phyloP scores from a whole-genome alignment of 257 asterid species.

The Fraxinus excelsior region DNA sequence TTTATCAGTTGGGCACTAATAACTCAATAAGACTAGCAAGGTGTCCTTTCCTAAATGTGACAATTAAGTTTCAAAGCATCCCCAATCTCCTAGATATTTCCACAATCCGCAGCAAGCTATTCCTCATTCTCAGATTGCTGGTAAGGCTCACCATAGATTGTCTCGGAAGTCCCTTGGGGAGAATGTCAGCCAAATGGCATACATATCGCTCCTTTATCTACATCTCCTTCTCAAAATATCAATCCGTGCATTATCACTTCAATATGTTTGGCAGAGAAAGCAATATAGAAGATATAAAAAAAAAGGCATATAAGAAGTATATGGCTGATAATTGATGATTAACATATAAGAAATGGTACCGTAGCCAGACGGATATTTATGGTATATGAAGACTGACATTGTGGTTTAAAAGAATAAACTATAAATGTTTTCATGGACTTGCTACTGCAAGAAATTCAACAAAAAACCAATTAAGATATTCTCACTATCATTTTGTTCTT shows the following conservation, averaged over 20 bases:
- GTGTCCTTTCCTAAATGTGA: neutral
- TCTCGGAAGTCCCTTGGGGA: too few relatives aligned
- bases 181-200: too few relatives aligned
- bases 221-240: neutral
- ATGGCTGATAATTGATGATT: neutral
- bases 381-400: neutral
- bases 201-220: neutral
- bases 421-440: neutral
- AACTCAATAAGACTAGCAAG: neutral
- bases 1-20: neutral
- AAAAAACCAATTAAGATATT: conserved; percentile 40
- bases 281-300: neutral
- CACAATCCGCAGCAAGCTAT: neutral
- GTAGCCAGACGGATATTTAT: neutral
- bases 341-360: neutral
- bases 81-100: neutral
- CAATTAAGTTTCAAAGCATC: neutral
- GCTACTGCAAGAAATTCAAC: neutral
- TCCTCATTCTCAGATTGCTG: too few relatives aligned
- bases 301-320: neutral
- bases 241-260: neutral
- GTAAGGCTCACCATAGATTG: too few relatives aligned
- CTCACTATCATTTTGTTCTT: conserved; percentile 93
- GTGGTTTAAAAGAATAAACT: neutral
- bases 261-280: neutral